Percentiles rank a stretch among this genome's conserved stretches.
Conservation (phyloP, 2,329 filamentous ascomycete species). For the Hypoxylon sp. region DNA sequence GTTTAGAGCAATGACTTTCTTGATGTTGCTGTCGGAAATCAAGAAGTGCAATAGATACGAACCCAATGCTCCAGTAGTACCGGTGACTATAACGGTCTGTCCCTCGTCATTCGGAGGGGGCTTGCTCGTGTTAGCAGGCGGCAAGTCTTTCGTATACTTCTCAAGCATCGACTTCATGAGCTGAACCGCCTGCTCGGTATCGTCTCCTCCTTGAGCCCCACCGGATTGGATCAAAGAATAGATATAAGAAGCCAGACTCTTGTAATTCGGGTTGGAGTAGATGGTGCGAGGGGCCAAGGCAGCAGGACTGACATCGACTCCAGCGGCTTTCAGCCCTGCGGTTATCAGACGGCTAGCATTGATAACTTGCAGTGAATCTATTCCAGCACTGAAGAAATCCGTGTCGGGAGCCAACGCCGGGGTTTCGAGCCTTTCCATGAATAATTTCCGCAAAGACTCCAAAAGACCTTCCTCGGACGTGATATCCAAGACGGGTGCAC, state of each 20-base stretch:
- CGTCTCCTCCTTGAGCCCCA: conserved; percentile 24
- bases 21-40: conserved; percentile 52
- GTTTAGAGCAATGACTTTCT: conserved; percentile 65
- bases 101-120: conserved; percentile 22
- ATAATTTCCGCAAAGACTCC: conserved; percentile 27
- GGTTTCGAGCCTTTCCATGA: conserved; percentile 16
- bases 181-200: conserved; percentile 16
- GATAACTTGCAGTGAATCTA: conserved; percentile 59
- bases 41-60: conserved; percentile 61
- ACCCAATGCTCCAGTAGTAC: conserved; percentile 64
- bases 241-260: conserved; percentile 54
- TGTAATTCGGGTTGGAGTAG: conserved; percentile 56
- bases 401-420: conserved; percentile 44
- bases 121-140: conserved; percentile 48
- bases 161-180: conserved; percentile 44
- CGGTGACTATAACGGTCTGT: conserved; percentile 62
- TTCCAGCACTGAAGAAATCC: conserved; percentile 51
- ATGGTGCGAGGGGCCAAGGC: conserved; percentile 57
- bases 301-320: conserved; percentile 53
- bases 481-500: conserved; percentile 24
- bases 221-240: conserved; percentile 46
- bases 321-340: conserved; percentile 50
- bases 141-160: conserved; percentile 49
- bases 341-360: conserved; percentile 55
- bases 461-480: conserved; percentile 22